Base-by-base conservation (phyloP, 1,139 yeast species). In the Geotrichum candidum region DNA sequence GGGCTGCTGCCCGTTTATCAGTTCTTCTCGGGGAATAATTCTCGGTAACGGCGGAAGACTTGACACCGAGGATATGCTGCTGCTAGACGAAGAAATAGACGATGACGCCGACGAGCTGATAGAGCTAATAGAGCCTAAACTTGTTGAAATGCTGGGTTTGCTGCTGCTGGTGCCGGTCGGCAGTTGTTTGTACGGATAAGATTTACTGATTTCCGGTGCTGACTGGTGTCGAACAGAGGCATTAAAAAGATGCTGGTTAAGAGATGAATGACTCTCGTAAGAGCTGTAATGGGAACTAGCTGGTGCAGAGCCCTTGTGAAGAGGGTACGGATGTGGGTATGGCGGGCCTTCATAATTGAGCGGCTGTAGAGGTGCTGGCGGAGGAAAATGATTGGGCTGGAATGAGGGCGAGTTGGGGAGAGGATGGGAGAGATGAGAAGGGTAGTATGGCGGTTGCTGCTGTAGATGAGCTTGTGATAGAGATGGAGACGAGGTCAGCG, bases 191-290 rank as follows among this genome's bases (percentile, higher is more conserved):
- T 52, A 58, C 31, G 15, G 58, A 45, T 23, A 58, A 52, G 53
- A 60, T 29, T 61, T 57, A 48, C 56, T 58, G 4, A 67, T 60
- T 35, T 66, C 68, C 41, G 68, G 68, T 11, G 68, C 68, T 3
- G 67, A 64, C 52, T 66, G 68, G 57, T 66, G 68, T 18, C 68
- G 59, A 6, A 63, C 60, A 35, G 54, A 51, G 57, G 53, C 18
- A 6, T 60, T 57, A 13, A 41, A 54, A 46, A 56, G 50, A 18
- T 55, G 54, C 38, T 50, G 60, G 22, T 57, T 54, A 50, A 52
- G 61, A 18, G 51, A 51, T 33, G 51, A 35, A 15, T 31, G 50
- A 29, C 50, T 45, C n/a, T 56, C 57, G 51, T 59, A 56, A 11
- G 54, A 27, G 51, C 22, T 18, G 23, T 45, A 48, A n/a, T 41